Conservation (phyloP, 306 rosid species). For the Fragaria ananassa region DNA sequence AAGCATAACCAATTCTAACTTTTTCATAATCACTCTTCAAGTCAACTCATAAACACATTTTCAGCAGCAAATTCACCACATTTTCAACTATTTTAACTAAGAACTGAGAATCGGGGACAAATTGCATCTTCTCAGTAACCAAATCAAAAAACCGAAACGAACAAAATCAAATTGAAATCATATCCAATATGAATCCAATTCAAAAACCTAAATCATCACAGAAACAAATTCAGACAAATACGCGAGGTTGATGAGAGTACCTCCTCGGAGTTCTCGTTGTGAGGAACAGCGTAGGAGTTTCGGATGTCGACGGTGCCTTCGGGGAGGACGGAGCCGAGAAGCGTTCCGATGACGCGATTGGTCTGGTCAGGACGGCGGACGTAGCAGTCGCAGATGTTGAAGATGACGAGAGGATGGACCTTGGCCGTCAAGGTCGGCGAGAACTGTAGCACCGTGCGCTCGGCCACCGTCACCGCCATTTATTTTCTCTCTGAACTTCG, state of each 20-base stretch:
- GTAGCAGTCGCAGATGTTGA: constrained; percentile 85
- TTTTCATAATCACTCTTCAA: background rate
- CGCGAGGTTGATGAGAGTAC: constrained; percentile 21
- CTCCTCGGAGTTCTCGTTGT: constrained; percentile 78
- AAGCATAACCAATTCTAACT: background rate
- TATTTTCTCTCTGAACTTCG: constrained; percentile 27
- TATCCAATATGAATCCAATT: background rate
- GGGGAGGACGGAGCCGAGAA: constrained; percentile 70
- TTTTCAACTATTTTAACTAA: background rate
- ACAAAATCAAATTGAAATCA: background rate
- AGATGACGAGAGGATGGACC: constrained; percentile 80
- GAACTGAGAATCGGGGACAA: background rate
- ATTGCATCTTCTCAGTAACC: background rate
- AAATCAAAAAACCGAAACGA: background rate
- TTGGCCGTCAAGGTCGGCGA: constrained; percentile 54
- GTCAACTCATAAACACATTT: background rate
- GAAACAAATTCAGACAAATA: background rate
- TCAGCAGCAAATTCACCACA: background rate
- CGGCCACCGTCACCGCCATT: constrained; percentile 65
- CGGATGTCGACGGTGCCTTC: constrained; percentile 84
- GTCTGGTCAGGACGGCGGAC: constrained; percentile 91
- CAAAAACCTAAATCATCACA: background rate
- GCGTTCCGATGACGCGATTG: constrained; percentile 91
- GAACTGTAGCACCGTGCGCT: constrained; percentile 70
- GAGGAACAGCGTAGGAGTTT: constrained; percentile 94